phyloP scores from a whole-genome alignment of 2,329 filamentous ascomycete genomes.

The Metarhizium anisopliae region DNA sequence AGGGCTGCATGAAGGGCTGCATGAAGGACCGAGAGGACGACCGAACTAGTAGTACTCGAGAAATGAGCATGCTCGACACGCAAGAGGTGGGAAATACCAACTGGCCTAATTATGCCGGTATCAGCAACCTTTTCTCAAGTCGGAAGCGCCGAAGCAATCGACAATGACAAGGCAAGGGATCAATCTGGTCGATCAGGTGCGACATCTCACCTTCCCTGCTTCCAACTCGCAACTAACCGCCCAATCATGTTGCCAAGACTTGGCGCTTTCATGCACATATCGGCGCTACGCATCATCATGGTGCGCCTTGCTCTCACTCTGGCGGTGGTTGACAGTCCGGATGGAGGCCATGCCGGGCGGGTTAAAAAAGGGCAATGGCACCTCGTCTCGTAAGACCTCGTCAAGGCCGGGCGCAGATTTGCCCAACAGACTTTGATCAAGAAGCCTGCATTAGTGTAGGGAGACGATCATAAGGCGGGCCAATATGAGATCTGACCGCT shows the following conservation, averaged over 20 bases:
- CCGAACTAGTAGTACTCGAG: background rate
- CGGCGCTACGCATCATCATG: background rate
- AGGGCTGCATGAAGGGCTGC: background rate
- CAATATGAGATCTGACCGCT: background rate
- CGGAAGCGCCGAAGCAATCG: background rate
- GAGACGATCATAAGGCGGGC: background rate
- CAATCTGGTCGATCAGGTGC: background rate
- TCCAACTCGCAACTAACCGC: background rate
- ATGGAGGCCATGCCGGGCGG: background rate
- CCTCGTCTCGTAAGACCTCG: background rate
- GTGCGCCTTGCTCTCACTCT: background rate
- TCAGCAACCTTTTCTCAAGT: background rate
- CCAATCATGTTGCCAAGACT: background rate
- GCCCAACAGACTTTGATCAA: background rate
- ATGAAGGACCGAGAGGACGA: background rate
- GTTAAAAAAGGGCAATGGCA: background rate
- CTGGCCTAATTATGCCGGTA: background rate
- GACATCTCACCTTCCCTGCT: background rate
- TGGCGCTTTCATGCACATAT: background rate
- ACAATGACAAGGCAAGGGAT: background rate
- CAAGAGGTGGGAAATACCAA: background rate
- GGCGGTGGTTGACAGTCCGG: background rate
- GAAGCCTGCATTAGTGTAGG: background rate
- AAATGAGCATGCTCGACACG: background rate
- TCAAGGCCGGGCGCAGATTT: background rate